Evolutionary conservation across 331 rosid species (phyloP).

Genomic region (Pyrus hybrid): DNA sequence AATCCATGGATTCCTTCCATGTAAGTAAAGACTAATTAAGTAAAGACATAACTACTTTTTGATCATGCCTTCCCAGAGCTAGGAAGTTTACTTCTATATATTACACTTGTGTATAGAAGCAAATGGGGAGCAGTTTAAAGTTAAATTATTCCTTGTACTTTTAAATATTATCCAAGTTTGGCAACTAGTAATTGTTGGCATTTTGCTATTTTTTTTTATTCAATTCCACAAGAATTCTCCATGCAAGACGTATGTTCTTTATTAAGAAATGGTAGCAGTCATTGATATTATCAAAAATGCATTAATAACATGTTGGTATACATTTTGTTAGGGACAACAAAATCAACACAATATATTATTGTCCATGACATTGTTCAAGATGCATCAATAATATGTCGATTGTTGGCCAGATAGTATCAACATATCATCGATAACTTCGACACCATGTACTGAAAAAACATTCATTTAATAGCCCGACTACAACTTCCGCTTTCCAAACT

Average conservation of each 20-base stretch:
- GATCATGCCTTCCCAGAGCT: not conserved
- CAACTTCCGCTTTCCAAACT: not conserved
- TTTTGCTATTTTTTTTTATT: not conserved
- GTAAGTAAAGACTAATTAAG: not conserved
- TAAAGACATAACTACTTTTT: not conserved
- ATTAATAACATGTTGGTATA: not conserved
- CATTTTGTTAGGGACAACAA: not conserved
- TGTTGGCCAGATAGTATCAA: not conserved
- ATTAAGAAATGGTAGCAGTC: too few relatives aligned
- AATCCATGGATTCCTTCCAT: not conserved
- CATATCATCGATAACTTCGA: not conserved
- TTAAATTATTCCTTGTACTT: not conserved
- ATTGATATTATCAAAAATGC: too few relatives aligned
- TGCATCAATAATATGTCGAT: not conserved
- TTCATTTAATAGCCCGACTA: not conserved
- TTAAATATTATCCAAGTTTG: not conserved
- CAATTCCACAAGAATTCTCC: too few relatives aligned
- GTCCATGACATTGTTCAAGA: not conserved
- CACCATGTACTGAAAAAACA: too few relatives aligned
- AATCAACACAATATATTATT: too few relatives aligned
- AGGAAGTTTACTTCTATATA: not conserved
- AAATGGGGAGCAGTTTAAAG: not conserved
- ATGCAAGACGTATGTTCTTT: too few relatives aligned
- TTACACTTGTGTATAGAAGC: not conserved
- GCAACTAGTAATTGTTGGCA: not conserved